Evolutionary conservation across 495 filamentous ascomycete species (phyloP).

Genomic region (Aeminium ludgeri): DNA sequence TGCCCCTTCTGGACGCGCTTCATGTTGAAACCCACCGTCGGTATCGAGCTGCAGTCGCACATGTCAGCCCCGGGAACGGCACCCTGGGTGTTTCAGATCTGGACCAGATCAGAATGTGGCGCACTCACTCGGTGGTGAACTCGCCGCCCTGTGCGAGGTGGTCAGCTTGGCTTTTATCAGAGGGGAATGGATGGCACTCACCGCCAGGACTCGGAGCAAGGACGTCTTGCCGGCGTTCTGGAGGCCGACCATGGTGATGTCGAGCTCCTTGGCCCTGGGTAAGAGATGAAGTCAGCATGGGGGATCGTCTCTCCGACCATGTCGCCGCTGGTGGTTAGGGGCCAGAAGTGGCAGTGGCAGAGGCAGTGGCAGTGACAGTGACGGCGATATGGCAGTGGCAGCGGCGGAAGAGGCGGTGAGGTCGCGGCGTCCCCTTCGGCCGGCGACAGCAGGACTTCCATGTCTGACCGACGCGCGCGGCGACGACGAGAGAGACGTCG

Average conservation of each 20-base stretch:
- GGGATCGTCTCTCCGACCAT: too few species aligned
- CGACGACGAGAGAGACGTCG: conserved; percentile 5
- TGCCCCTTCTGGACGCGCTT: conserved; percentile 96
- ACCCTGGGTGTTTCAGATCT: not conserved
- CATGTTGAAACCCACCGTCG: conserved; percentile 97
- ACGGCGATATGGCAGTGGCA: too few species aligned
- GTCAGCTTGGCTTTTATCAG: conserved; percentile 17
- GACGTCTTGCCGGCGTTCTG: conserved; percentile 98
- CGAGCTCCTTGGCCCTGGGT: conserved; percentile 91
- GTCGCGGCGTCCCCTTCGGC: too few species aligned
- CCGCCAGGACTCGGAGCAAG: conserved; percentile 79
- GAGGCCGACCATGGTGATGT: conserved; percentile 97
- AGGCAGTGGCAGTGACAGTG: too few species aligned
- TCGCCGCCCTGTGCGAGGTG: conserved; percentile 60
- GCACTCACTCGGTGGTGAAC: conserved; percentile 94
- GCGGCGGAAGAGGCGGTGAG: too few species aligned
- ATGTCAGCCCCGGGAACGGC: not conserved
- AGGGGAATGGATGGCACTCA: conserved; percentile 33
- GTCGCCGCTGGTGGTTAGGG: too few species aligned
- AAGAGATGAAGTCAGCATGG: conserved; percentile 16
- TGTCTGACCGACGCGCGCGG: too few species aligned
- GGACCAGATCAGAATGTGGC: conserved; percentile 2
- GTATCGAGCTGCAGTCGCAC: conserved; percentile 70
- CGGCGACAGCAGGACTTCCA: too few species aligned
- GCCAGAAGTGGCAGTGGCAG: too few species aligned